These are phyloP conservation scores for Sporothrix dimorphospora DNA, from an alignment of 2,329 filamentous ascomycete genomes.

Conservation along the genomic window DNA sequence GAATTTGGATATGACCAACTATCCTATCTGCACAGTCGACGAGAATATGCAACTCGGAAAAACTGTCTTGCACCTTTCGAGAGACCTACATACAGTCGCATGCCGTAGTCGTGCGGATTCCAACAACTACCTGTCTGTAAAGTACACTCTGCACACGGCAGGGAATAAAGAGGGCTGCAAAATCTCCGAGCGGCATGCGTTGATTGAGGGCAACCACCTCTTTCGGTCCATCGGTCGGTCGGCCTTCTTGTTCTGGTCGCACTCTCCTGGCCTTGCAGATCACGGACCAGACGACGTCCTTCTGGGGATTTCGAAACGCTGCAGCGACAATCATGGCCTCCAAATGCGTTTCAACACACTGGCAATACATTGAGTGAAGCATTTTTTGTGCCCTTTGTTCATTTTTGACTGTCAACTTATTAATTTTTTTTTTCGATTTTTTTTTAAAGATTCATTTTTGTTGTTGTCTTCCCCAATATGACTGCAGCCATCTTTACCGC, in stretches of 20 bases:
- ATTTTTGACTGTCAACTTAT: too few relatives aligned
- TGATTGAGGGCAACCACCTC: neutral
- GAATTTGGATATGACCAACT: too few relatives aligned
- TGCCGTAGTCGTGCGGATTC: neutral
- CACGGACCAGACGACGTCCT: constrained; percentile 19
- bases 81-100: neutral
- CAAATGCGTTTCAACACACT: constrained; percentile 19
- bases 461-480: neutral
- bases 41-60: neutral
- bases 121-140: neutral
- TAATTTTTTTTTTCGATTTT: too few relatives aligned
- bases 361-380: neutral
- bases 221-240: neutral
- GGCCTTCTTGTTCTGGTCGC: neutral
- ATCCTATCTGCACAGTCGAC: neutral
- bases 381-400: neutral
- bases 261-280: neutral
- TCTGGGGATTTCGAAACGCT: constrained; percentile 27
- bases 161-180: neutral
- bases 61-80: neutral
- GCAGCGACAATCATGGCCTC: constrained; percentile 23
- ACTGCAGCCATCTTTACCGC: neutral
- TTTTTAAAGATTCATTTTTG: too few relatives aligned
- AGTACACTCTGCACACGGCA: neutral
- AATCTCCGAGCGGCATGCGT: constrained; percentile 2